phyloP scores from a whole-genome alignment of 2,329 filamentous ascomycete species.

The Westerdykella sp. region DNA sequence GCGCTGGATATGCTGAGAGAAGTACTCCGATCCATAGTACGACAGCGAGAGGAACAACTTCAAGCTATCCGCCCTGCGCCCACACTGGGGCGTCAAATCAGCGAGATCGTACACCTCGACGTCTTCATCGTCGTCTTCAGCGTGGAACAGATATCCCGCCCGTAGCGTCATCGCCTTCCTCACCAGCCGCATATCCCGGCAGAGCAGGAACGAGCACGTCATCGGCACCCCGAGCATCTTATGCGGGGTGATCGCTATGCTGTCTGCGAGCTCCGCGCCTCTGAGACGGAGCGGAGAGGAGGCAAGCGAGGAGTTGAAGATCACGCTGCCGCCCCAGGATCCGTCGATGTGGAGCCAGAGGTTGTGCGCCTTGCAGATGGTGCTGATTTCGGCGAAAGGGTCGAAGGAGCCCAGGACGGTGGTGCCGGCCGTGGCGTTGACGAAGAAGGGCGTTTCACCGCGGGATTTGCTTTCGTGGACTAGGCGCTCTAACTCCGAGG shows the following conservation, averaged over 20 bases:
- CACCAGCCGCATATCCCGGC: slow-evolving; percentile 68
- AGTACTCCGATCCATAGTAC: slow-evolving; percentile 76
- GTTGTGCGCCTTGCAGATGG: slow-evolving; percentile 62
- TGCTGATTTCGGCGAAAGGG: slow-evolving; percentile 63
- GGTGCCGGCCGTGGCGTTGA: slow-evolving; percentile 92
- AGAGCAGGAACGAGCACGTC: slow-evolving; percentile 85
- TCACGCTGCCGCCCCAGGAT: slow-evolving; percentile 79
- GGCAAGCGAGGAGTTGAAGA: slow-evolving; percentile 61
- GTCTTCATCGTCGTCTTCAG: slow-evolving; percentile 37
- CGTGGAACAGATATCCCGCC: slow-evolving; percentile 64
- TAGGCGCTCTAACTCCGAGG: slow-evolving; percentile 56
- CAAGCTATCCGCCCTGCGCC: slow-evolving; percentile 73
- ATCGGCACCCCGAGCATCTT: slow-evolving; percentile 94
- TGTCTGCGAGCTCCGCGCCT: slow-evolving; percentile 70
- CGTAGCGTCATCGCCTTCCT: slow-evolving; percentile 78
- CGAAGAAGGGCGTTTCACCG: slow-evolving; percentile 81
- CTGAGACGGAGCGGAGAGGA: slow-evolving; percentile 56
- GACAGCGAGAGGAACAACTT: slow-evolving; percentile 87
- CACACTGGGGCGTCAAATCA: slow-evolving; percentile 89
- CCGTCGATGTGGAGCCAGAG: slow-evolving; percentile 94
- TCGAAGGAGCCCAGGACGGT: slow-evolving; percentile 90
- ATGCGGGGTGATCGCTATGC: slow-evolving; percentile 84
- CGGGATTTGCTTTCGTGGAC: slow-evolving; percentile 56
- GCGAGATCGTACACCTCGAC: slow-evolving; percentile 70
- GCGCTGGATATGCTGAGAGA: slow-evolving; percentile 55